These are phyloP conservation scores for Chaetoceros tenuissimus DNA, from an alignment of 108 stramenopile genomes.

Conservation along the genomic window DNA sequence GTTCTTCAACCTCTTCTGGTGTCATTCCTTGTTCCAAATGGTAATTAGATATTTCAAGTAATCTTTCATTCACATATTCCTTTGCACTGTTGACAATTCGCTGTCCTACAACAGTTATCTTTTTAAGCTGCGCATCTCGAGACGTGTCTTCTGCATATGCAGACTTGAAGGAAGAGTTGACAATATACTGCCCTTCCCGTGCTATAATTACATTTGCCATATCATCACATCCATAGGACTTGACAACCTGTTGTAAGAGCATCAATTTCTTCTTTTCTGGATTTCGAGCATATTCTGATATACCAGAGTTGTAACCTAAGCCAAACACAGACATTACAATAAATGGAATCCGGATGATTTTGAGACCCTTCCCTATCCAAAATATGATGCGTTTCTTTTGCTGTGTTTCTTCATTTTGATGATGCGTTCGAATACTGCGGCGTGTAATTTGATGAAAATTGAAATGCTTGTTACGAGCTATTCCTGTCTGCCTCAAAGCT, in stretches of 20 bases:
- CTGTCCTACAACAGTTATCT: not conserved
- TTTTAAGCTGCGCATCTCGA: not conserved
- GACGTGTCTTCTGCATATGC: not conserved
- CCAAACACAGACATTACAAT: constrained; percentile 52
- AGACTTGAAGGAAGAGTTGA: not conserved
- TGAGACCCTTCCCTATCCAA: constrained; percentile 10
- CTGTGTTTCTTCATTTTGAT: too few species aligned
- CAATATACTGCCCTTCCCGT: not conserved
- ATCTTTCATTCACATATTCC: not conserved
- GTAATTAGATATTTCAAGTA: not conserved
- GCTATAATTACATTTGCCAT: not conserved
- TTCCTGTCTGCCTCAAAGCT: too few species aligned
- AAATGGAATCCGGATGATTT: constrained; percentile 48
- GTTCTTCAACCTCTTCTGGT: not conserved
- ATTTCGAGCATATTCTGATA: constrained; percentile 23
- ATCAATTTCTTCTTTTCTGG: not conserved
- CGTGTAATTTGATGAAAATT: too few species aligned
- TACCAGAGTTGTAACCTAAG: constrained; percentile 70
- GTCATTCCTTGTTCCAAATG: not conserved
- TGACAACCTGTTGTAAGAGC: not conserved
- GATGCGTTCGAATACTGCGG: too few species aligned
- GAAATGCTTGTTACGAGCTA: too few species aligned
- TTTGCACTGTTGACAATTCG: not conserved
- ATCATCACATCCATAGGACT: not conserved
- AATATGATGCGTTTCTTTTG: too few species aligned